Base-by-base conservation (phyloP, 139 green algal species). In the Tetraselmis striata region DNA sequence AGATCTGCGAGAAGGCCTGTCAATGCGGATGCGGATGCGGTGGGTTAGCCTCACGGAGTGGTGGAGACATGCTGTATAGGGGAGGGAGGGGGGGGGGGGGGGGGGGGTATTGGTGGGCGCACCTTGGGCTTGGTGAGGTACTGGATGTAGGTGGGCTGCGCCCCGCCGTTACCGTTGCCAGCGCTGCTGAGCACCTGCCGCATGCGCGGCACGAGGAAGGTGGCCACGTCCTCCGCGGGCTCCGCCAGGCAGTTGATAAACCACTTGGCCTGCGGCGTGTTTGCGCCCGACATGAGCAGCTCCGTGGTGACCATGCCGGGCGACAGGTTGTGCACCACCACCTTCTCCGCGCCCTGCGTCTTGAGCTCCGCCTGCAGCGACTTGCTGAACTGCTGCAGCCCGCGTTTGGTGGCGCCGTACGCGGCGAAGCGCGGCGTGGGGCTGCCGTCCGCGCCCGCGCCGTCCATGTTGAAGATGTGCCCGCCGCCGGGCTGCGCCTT, bases 161-260 rank as follows among this genome's bases (percentile, higher is more conserved):
- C n/a, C 1, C 59, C 18, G 0, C 29, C 79, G 5, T n/a, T 30
- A 22, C 24, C 67, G 1, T 1, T 27, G 75, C 81, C 26, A 1
- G 32, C 28, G 67, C 80, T 74, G 30, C 82, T 58, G 1, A 92
- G 88, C 30, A 97, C 91, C 11, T 86, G 32, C 0, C 95, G 85
- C 18, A 98, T 86, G n/a, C 88, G 84, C 0, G 95, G 95, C 29
- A 98, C 95, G 29, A 98, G 82, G 59, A 83, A 90, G 22, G 88
- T 30, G 0, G 95, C 95, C 27, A 97, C 92, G 0, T 89, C 87
- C 23, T 92, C 79, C 0, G 92, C 86, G 0, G 87, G 75, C 89
- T 98, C 95, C 1, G 95, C 95, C 31, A 98, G 86, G 79, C 89
- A 95, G 88, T 98, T 98, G 89, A 98, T 96, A 85, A 99, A 99